Base-by-base conservation (phyloP, 768 basidiomycete species). In the Phaeolepiota aurea region DNA sequence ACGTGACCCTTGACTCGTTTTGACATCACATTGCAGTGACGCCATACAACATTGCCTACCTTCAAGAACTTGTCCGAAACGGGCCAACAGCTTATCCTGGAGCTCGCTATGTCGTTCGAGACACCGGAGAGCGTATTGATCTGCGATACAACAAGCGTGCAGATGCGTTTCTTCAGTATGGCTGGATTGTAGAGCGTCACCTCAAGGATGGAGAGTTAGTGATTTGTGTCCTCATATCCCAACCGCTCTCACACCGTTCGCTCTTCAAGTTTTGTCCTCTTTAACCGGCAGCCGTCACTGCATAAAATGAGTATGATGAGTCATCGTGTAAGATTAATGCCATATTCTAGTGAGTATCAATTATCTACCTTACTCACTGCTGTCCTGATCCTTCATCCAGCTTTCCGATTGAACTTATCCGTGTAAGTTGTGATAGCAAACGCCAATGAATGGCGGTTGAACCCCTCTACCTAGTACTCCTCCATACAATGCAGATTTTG, bases 281-380 rank as follows among this genome's bases (percentile, higher is more conserved):
- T 99, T 69, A 98, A 99, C 61, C 93, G 96, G 40, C 96, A 99
- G 57, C 96, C 96, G 9, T 87, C 82, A 74, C 64, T 98, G 61
- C 96, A 99, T 63, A 99, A 99, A 64, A 98, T 98, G 96, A 94
- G 91, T 72, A 98, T 98, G 96, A 98, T 98, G 96, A 88, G 88
- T 61, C 96, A 98, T 67, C 81, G 93, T 23, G 88, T 98, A 20
- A 90, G 87, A 54, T 67, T 98, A 45, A 96, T 98, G 92, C 87
- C 89, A 10, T 97, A 98, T 63, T 98, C 93, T 15, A 98, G 90
- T 93, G 54, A 59, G 90, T 74, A 5, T 10, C 23, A 33, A 7
- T 18, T 3, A 20, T 28, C 20, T 18, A 34, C 41, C 16, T 42
- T 5, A 23, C 18, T 4, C 14, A 2, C 39, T 15, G 25, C 4